These are phyloP conservation scores for Plasmodium chabaudi DNA, from an alignment of 169 alveolate species.

Conservation along the genomic window DNA sequence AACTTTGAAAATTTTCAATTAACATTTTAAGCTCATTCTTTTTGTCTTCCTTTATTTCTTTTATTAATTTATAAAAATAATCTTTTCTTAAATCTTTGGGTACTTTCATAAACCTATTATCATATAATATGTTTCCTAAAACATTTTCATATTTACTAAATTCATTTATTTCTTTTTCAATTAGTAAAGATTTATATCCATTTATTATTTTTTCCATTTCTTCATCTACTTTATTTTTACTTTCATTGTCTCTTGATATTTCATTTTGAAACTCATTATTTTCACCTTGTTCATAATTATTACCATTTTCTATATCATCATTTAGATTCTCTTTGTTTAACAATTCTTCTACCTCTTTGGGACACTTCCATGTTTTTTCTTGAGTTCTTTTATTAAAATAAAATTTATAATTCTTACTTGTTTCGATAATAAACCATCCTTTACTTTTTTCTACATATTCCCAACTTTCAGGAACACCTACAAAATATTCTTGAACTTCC, in stretches of 20 bases:
- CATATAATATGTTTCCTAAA: conserved; percentile 30
- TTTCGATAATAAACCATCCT: conserved; percentile 68
- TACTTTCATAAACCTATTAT: conserved; percentile 25
- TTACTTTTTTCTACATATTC: conserved; percentile 60
- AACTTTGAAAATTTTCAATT: conserved; percentile 23
- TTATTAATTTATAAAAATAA: conserved; percentile 41
- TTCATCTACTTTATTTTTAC: background rate
- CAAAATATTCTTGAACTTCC: conserved; percentile 37
- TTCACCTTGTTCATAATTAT: background rate
- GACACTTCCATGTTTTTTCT: conserved; percentile 67
- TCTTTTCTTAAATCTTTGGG: conserved; percentile 68
- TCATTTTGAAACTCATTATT: background rate
- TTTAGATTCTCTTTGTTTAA: background rate
- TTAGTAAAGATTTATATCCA: conserved; percentile 37
- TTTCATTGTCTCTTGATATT: background rate
- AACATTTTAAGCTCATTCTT: conserved; percentile 27
- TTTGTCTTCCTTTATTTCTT: conserved; percentile 39
- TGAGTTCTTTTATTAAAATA: conserved; percentile 48
- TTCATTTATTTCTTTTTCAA: conserved; percentile 41
- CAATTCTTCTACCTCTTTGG: conserved; percentile 27
- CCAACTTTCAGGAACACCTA: conserved; percentile 66
- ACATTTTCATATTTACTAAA: conserved; percentile 50
- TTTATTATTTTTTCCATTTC: conserved; percentile 8
- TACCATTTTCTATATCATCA: background rate
- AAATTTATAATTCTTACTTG: conserved; percentile 60